Base-by-base conservation (phyloP, 2,329 filamentous ascomycete genomes). In the Pseudopithomyces chartarum region DNA sequence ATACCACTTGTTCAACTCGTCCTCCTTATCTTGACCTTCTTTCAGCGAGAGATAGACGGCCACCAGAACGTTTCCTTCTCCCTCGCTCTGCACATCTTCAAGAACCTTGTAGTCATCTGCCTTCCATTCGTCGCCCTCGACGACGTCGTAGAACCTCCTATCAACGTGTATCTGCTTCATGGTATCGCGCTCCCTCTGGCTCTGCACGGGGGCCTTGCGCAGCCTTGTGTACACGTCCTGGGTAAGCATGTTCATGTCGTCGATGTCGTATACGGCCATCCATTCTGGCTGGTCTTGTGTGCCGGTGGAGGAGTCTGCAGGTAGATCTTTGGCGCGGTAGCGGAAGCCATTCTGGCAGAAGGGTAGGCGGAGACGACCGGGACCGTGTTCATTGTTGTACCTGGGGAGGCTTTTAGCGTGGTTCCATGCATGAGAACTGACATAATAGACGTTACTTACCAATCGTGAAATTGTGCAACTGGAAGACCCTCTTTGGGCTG, bases 371-470 rank as follows among this genome's bases (percentile, higher is more conserved):
- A 96, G 84, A 46, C 92, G 89, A 15, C 87, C 85, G 17, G 92
- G 92, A 52, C 92, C 92, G 78, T 96, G 92, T 79, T 96, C 92
- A 76, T 92, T 95, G 80, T 96, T 93, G 81, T 96, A 96, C 69
- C 69, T 72, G 42, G 19, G 34, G 19, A 54, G 26, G 8, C 39
- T 42, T 45, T 52, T 34, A 60, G 65, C 11, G 56, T 54, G 7
- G 58, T 20, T 36, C n/a, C 19, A 60, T 3, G 71, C 57, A 29
- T 67, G 62, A 8, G 63, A 56, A 15, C 68, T 71, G 56, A 12
- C 36, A 36, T 12, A 23, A 34, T 26, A 39, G 19, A n/a, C 3
- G 63, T 70, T 59, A 71, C 67, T 65, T 66, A 72, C 73, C 73
- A 75, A 73, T 96, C 91, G 76, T 96, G 90, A 78, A 96, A 96